Percentiles rank a stretch among this genome's conserved stretches.
These are phyloP conservation scores for Fusarium verrucosum DNA, from an alignment of 2,329 filamentous ascomycete genomes.

Conservation along the genomic window DNA sequence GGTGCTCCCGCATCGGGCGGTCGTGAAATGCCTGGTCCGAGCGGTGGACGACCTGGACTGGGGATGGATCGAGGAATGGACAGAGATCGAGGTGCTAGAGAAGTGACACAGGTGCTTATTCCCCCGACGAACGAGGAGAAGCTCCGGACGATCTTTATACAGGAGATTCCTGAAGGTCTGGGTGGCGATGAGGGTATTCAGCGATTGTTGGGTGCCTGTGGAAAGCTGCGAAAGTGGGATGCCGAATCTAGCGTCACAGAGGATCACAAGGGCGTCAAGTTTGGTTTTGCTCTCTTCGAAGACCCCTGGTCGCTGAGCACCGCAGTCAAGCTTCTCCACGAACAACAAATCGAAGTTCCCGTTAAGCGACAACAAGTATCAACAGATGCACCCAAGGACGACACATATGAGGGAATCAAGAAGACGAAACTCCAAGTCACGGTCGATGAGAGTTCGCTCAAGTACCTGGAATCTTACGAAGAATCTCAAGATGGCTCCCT, in stretches of 20 bases:
- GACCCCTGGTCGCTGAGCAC: constrained; percentile 87
- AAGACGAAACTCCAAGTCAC: constrained; percentile 77
- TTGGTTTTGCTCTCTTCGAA: constrained; percentile 96
- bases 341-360: constrained; percentile 85
- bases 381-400: constrained; percentile 55
- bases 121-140: constrained; percentile 92
- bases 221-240: constrained; percentile 86
- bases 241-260: constrained; percentile 67
- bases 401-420: constrained; percentile 65
- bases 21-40: constrained; percentile 51
- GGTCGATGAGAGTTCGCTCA: constrained; percentile 83
- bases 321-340: constrained; percentile 84
- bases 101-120: constrained; percentile 75
- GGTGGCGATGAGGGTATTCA: constrained; percentile 83
- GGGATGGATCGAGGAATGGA: constrained; percentile 74
- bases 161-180: constrained; percentile 81
- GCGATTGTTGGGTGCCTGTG: constrained; percentile 78
- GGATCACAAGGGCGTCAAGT: constrained; percentile 83
- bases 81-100: constrained; percentile 72
- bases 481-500: constrained; percentile 71
- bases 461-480: constrained; percentile 86
- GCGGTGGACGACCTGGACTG: constrained; percentile 58
- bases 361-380: constrained; percentile 73
- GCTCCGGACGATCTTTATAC: constrained; percentile 88
- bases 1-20: constrained; percentile 52